Base-by-base conservation (phyloP, 768 basidiomycete genomes). In the Mycena alexandri region DNA sequence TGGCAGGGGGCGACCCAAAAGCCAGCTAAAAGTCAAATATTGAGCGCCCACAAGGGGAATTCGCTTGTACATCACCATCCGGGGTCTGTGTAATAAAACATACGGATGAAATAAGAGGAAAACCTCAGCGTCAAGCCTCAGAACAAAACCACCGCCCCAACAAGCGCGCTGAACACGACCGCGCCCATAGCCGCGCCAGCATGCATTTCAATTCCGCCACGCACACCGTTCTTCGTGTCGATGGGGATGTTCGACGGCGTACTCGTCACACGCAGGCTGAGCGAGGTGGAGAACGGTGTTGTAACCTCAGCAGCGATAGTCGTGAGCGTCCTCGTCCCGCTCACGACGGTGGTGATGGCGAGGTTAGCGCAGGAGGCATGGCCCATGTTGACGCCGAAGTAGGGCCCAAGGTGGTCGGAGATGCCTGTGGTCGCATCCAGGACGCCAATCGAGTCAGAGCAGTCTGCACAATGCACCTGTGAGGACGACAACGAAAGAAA, bases 171-270 rank as follows among this genome's bases (percentile, higher is more conserved):
- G n/a, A n/a, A n/a, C n/a, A n/a, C n/a, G n/a, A n/a, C n/a, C n/a
- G n/a, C n/a, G n/a, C n/a, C n/a, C n/a, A n/a, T n/a, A n/a, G n/a
- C n/a, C n/a, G n/a, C n/a, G n/a, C n/a, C n/a, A n/a, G n/a, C n/a
- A n/a, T n/a, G n/a, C n/a, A n/a, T n/a, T n/a, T n/a, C n/a, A n/a
- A n/a, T n/a, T n/a, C n/a, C n/a, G n/a, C n/a, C n/a, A n/a, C n/a
- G n/a, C n/a, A n/a, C n/a, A n/a, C 38, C 36, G 13, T 46, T 57
- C 24, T 19, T 13, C 25, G 13, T 42, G 41, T 51, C 25, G n/a
- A 62, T 44, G 33, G 61, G 61, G 10, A 62, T 62, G n/a, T 62
- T 62, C 51, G 61, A 62, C 62, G 62, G 62, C 53, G 61, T 42
- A 22, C 33, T 46, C 41, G 61, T 62, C 29, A 61, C 59, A 10